Conservation (phyloP, 805 yeast genomes). For the Starmerella roubikii region DNA sequence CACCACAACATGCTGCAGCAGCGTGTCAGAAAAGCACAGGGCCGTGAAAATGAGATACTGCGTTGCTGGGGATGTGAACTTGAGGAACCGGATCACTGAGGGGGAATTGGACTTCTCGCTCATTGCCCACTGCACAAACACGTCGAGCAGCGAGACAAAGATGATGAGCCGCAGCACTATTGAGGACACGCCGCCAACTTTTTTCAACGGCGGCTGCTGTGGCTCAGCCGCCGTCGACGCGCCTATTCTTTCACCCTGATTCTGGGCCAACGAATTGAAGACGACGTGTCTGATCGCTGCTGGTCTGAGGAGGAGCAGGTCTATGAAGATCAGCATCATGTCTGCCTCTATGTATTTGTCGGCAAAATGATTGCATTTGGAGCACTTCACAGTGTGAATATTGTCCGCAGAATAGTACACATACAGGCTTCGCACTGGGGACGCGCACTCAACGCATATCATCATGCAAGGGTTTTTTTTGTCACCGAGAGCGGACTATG, state of each 20-base stretch:
- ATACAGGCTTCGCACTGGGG: slow-evolving; percentile 50
- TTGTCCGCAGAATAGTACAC: slow-evolving; percentile 63
- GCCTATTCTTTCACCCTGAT: not conserved
- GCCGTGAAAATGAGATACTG: slow-evolving; percentile 30
- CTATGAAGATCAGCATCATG: slow-evolving; percentile 68
- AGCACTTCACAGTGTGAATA: slow-evolving; percentile 66
- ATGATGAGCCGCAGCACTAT: slow-evolving; percentile 27
- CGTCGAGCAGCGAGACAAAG: slow-evolving; percentile 65
- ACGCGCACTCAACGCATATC: slow-evolving; percentile 86
- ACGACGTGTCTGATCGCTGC: slow-evolving; percentile 71
- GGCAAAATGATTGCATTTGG: slow-evolving; percentile 55
- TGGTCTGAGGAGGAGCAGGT: slow-evolving; percentile 67
- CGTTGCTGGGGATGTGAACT: slow-evolving; percentile 22
- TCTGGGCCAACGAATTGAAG: slow-evolving; percentile 41
- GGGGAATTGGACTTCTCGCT: slow-evolving; percentile 46
- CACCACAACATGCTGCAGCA: slow-evolving; percentile 26
- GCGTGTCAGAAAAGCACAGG: slow-evolving; percentile 27
- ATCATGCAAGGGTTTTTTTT: too few relatives aligned
- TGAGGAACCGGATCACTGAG: slow-evolving; percentile 19
- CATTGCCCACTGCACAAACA: slow-evolving; percentile 82
- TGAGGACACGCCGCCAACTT: not conserved
- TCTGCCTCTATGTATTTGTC: slow-evolving; percentile 91
- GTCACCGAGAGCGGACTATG: too few relatives aligned
- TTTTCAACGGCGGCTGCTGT: not conserved
- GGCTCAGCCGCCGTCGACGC: not conserved